Base-by-base conservation (phyloP, 2,329 filamentous ascomycete species). In the Monilinia laxa region DNA sequence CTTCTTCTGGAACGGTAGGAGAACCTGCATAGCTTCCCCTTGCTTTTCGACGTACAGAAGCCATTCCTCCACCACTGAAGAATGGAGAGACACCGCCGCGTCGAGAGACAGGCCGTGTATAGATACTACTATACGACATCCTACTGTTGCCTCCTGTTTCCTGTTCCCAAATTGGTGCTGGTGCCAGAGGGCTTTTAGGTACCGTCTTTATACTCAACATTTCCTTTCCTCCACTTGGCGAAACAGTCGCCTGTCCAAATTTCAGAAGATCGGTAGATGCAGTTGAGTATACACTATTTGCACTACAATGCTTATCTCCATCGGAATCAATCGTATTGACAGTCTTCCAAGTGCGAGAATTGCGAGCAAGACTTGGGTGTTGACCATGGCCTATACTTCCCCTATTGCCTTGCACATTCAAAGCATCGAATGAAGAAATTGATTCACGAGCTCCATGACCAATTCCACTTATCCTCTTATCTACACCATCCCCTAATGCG, bases 41-140 rank as follows among this genome's bases (percentile, higher is more conserved):
- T 31, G 71, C 70, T 42, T 64, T 65, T 23, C 71, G 68, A 67
- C 12, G 70, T 70, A 35, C 25, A 14, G 65, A 66, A 25, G 53
- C 58, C 40, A 42, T 59, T 16, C 53, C 49, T 1, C 67, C 65
- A 11, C 73, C 71, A 7, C 69, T 69, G 47, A 75, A 76, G 67
- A 76, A 76, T 9, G 75, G 74, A 10, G 73, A 73, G 3, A 69
- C 69, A 14, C 73, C 73, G 4, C 55, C 54, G 14, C 75, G 68
- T 55, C 75, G 67, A 47, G 69, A 72, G 0, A 75, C 66, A 28
- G 73, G 73, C 6, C 71, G 68, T 56, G 66, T 49, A 62, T 57
- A 42, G 58, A 66, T 62, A 62, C 67, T 70, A 35, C 57, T 70
- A 31, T 54, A 55, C 7, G 62, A 65, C 18, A 52, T 35, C 14